Base-by-base conservation (phyloP, 129 eudicot genomes). In the Chrysanthemum seticuspe region DNA sequence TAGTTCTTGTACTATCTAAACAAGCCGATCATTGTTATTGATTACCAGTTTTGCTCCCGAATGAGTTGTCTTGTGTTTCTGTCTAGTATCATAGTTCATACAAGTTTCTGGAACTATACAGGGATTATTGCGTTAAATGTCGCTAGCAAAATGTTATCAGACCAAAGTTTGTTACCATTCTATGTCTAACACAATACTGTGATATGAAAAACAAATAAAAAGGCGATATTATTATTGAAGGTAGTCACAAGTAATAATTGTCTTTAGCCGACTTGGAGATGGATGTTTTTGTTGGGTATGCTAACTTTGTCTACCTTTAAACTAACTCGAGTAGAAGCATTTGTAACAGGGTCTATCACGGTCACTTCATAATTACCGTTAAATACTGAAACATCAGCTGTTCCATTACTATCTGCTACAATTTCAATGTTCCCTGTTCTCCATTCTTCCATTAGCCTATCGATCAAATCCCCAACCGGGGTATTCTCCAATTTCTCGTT, bases 401-500 rank as follows among this genome's bases (percentile, higher is more conserved):
- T 74, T 2, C 98, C 98, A 8, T 74, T 58, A 9, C 71, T 72
- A 72, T 87, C 88, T 2, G 98, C 75, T 7, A 76, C 76, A 3
- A 70, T 72, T 13, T 56, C 69, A 16, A 57, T 6, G 47, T 16
- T 66, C 27, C 73, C 81, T 1, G 74, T 65, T 25, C 34, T 67
- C 83, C 80, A 77, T 66, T 77, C 86, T 1, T 21, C 14, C 51
- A 83, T 76, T 23, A 88, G 51, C 62, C 52, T 83, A 55, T 89
- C 97, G 2, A 92, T 88, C 5, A 87, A 71, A 71, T 85, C 85
- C 51, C 97, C 97, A 4, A 81, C 84, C 0, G 88, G 82, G 3
- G 82, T 74, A 72, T 85, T 92, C 21, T 65, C 79, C 64, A 85
- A 82, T 45, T 83, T 84, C 13, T 82, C 68, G 51, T 92, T 87